Percentiles rank a stretch among this genome's conserved stretches.
Conservation (phyloP, 192 early-diverging fungal species). For the Mortierella alpina region DNA sequence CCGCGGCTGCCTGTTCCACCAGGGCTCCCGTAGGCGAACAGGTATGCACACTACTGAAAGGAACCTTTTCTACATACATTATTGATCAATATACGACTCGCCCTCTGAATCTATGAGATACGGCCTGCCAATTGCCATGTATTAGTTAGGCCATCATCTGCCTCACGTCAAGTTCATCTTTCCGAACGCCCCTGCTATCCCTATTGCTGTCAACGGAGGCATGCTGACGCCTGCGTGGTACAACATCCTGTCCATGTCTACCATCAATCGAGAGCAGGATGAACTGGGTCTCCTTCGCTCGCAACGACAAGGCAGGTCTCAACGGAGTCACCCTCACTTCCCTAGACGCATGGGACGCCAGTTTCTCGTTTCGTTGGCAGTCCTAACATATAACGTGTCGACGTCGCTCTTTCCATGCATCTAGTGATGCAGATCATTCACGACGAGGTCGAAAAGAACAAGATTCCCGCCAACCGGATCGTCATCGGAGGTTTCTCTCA, state of each 20-base stretch:
- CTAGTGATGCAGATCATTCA: constrained; percentile 57
- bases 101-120: not conserved
- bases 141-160: constrained; percentile 65
- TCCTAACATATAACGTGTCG: constrained; percentile 3
- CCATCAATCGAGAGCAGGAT: constrained; percentile 70
- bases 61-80: not conserved
- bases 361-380: not conserved
- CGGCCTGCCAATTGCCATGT: constrained; percentile 29
- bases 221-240: constrained; percentile 93
- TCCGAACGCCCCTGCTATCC: constrained; percentile 80
- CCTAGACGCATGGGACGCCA: not conserved
- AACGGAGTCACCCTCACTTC: not conserved
- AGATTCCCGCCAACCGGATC: constrained; percentile 85
- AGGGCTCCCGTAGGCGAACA: constrained; percentile 42
- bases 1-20: not conserved
- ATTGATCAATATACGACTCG: not conserved
- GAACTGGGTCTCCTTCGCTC: constrained; percentile 70
- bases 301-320: constrained; percentile 27
- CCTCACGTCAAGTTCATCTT: constrained; percentile 93
- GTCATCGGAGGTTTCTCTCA: constrained; percentile 97
- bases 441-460: constrained; percentile 75
- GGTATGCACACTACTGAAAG: constrained; percentile 2
- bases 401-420: constrained; percentile 62
- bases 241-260: constrained; percentile 72
- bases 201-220: constrained; percentile 85